Evolutionary conservation across 2,329 filamentous ascomycete species (phyloP), one percentile per base, ranked within the genome.

Genomic region (Trichoderma harzianum): DNA sequence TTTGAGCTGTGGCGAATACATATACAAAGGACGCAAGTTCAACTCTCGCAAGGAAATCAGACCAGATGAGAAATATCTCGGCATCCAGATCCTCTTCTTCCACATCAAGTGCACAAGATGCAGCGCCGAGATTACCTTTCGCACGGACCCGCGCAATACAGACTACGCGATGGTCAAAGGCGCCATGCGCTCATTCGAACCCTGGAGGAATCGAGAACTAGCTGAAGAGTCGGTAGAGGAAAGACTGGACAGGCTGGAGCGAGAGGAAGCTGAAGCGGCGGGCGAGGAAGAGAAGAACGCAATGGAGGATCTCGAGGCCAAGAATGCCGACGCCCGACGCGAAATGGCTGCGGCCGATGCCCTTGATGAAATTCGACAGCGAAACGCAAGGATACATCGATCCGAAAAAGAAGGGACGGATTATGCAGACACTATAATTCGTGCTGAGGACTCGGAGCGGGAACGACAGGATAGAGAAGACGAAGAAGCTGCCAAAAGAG

Each of bases 281-380:
- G 89, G 87, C 47, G 86, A 87, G 68, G 88, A 91, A 72, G 94
- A 97, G 81, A 87, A 90, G 75, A 95, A 98, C 80, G 93, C 94
- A 26, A 99, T 99, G 97, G 92, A 92, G 71, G 95, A 98, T 79
- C 83, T 99, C 61, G 96, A 99, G 83, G 91, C 92, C 74, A 98
- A 98, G 84, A 97, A 95, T 70, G 84, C 92, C 26, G 96, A 99
- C 80, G 95, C 95, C 1, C 95, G 96, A 84, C 88, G 92, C 53
- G 96, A 99, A 82, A 99, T 99, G 95, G 93, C 93, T 21, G 93
- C 98, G 58, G 96, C 96, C 2, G 96, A 99, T 84, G 95, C 95
- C 8, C 84, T 99, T 70, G 96, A 99, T 81, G 95, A 98, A 83
- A 98, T 99, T 71, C 87, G 95, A 70, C 95, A 93, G 67, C 86